A percentile compares a stretch with the other conserved stretches of the same genome.
Conservation (phyloP, 148 eudicot genomes). For the Mesembryanthemum crystallinum region DNA sequence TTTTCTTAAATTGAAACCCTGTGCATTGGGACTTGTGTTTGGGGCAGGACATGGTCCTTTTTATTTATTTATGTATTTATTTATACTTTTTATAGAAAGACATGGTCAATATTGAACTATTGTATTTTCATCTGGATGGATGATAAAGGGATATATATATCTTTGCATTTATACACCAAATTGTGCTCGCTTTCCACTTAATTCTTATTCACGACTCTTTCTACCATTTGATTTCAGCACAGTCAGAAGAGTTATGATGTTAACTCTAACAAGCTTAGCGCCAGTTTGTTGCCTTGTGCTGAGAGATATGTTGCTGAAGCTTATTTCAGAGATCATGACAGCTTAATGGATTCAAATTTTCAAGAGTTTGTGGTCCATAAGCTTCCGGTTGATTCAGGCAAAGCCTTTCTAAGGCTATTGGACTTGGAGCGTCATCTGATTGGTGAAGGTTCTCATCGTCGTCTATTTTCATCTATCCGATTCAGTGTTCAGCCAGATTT, state of each 20-base stretch:
- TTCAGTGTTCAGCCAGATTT: conserved; percentile 36
- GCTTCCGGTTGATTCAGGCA: conserved; percentile 18
- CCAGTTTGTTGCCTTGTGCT: conserved; percentile 24
- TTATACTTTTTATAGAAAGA: no score
- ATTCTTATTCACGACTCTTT: conserved; percentile 11
- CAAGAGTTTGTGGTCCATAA: conserved; percentile 38
- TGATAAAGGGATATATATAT: no score
- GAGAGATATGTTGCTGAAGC: conserved; percentile 43
- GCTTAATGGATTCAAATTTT: conserved; percentile 40
- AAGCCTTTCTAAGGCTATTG: conserved; percentile 13
- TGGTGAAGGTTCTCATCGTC: conserved; percentile 95
- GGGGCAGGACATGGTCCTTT: no score
- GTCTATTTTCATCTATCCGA: conserved; percentile 46
- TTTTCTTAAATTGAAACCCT: no score
- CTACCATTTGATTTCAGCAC: conserved; percentile 15
- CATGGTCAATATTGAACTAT: neutral
- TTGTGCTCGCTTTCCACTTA: neutral
- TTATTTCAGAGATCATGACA: conserved; percentile 47
- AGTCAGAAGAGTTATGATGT: neutral
- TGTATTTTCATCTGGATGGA: neutral
- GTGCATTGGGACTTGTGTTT: no score
- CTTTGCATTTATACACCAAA: neutral
- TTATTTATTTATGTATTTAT: no score
- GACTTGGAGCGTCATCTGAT: conserved; percentile 41
- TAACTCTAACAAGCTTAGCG: conserved; percentile 3